Percentiles rank a stretch among this genome's conserved stretches.
Evolutionary conservation across 495 filamentous ascomycete species (phyloP).

Genomic region (Penicillium herquei): DNA sequence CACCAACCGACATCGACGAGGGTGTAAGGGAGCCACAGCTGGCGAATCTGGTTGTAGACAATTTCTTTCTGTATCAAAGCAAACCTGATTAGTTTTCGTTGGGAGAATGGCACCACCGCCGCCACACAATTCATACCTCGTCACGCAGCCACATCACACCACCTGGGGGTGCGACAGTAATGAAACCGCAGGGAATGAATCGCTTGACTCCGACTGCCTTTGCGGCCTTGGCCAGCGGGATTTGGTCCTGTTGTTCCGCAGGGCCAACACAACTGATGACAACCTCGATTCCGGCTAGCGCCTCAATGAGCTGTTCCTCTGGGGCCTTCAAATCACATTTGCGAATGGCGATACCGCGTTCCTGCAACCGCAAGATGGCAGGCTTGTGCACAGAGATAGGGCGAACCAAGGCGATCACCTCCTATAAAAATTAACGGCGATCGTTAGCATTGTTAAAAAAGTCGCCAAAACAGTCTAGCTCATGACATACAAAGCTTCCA

Average conservation of each 20-base stretch:
- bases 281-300: constrained; percentile 49
- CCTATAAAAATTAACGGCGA: constrained; percentile 27
- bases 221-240: constrained; percentile 53
- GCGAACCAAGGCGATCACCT: constrained; percentile 49
- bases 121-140: constrained; percentile 29
- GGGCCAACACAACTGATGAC: constrained; percentile 54
- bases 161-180: constrained; percentile 46
- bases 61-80: constrained; percentile 47
- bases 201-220: constrained; percentile 55
- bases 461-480: neutral
- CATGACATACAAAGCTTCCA: constrained; percentile 37
- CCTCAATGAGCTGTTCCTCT: constrained; percentile 46
- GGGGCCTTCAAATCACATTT: constrained; percentile 45
- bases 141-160: constrained; percentile 49
- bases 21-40: constrained; percentile 55
- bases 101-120: neutral
- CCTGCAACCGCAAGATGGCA: constrained; percentile 38
- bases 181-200: constrained; percentile 58
- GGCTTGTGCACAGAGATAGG: constrained; percentile 50
- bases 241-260: constrained; percentile 46
- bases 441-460: neutral
- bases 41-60: constrained; percentile 54
- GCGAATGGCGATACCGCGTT: constrained; percentile 47
- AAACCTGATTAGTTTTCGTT: constrained; percentile 12
- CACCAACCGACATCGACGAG: constrained; percentile 63